These are phyloP conservation scores for Leishmania major DNA, from an alignment of 208 protist genomes.

Conservation along the genomic window DNA sequence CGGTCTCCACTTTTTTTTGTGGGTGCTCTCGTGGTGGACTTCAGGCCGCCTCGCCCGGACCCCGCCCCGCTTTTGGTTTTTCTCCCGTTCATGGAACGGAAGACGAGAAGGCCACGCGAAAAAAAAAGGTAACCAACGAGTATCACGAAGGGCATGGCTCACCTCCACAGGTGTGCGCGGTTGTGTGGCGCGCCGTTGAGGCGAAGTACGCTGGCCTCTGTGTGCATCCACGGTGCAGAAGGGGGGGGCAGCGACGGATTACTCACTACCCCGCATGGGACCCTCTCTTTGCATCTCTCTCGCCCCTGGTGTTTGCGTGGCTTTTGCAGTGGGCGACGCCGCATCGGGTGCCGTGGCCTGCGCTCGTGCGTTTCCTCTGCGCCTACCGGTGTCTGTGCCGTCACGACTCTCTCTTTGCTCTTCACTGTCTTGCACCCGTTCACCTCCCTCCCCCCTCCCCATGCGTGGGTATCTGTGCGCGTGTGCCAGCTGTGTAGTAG, in stretches of 20 bases:
- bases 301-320: not conserved
- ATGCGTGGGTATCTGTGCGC: not conserved
- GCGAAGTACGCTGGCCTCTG: not conserved
- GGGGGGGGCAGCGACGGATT: not conserved
- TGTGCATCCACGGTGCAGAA: not conserved
- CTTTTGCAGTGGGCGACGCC: not conserved
- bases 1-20: not conserved
- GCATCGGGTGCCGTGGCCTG: not conserved
- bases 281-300: not conserved
- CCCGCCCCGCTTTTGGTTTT: not conserved
- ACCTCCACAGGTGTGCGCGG: not conserved
- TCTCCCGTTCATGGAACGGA: not conserved
- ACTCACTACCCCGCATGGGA: not conserved
- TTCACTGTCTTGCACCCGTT: not conserved
- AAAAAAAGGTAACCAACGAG: not conserved
- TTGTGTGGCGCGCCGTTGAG: not conserved
- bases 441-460: slow-evolving; percentile 5
- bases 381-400: not conserved
- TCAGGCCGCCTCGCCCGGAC: not conserved
- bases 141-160: not conserved
- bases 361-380: not conserved
- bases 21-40: not conserved
- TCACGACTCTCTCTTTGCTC: not conserved
- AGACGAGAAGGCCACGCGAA: not conserved
- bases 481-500: not conserved